Evolutionary conservation across 148 eudicot species (phyloP), one percentile per base, ranked within the genome.

Genomic region (Rhododendron vialii): DNA sequence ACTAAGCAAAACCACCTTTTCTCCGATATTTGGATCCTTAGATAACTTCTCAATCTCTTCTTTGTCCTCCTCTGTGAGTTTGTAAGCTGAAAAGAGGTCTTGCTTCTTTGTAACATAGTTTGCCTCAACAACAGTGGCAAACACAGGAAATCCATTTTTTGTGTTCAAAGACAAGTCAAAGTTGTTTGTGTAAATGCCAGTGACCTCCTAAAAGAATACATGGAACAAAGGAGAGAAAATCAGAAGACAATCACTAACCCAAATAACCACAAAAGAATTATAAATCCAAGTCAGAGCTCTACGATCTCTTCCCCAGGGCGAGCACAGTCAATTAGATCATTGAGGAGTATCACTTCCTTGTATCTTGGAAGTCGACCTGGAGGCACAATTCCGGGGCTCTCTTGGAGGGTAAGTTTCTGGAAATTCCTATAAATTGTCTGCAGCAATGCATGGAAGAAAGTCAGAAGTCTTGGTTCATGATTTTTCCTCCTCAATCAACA

Each of bases 241-340:
- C 51, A 41, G 17, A 51, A 73, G 33, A 84, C 20, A n/a, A 50
- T 41, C 75, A n/a, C 45, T 43, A 51, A n/a, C 17, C 28, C 63
- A 51, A 28, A 30, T 38, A 36, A 36, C 20, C 13, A 45, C 15
- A 82, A 59, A 35, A 78, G 0, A 14, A 65, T 24, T 50, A 45
- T 50, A 67, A 36, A 18, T 28, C n/a, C 35, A 57, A 84, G 38
- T 47, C 14, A 83, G 89, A 80, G 78, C 75, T 84, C 57, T 93
- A 97, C 99, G 83, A 97, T 97, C 92, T 97, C 99, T 89, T 97
- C 99, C 73, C 99, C 99, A 76, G 99, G 99, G 33, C 99, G 96
- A 84, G 99, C 98, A 91, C 98, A 97, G 82, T 97, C 99, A 61
- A 97, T 97, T 78, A 95, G 91, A 89, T 97, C 99, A 86, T 97